Evolutionary conservation across 768 basidiomycete genomes (phyloP).

Genomic region (Rubroboletus pulcherrimus): DNA sequence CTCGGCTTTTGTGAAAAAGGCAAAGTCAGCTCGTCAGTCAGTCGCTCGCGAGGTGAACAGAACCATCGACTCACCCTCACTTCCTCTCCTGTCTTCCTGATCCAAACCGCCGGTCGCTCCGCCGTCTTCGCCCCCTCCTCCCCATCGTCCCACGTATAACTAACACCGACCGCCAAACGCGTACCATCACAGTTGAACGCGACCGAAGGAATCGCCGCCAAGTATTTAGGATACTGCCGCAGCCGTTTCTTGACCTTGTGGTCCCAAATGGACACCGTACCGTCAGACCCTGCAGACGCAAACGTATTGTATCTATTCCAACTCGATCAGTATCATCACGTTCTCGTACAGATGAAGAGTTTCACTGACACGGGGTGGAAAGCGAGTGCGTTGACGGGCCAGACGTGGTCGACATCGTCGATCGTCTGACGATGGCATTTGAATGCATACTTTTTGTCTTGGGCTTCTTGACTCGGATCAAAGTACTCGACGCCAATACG

Average conservation of each 20-base stretch:
- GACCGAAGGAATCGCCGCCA: conserved; percentile 68
- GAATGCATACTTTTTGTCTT: conserved; percentile 84
- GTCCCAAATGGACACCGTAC: conserved; percentile 95
- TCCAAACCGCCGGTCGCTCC: conserved; percentile 55
- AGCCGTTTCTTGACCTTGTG: conserved; percentile 94
- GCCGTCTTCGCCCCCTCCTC: conserved; percentile 66
- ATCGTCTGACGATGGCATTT: conserved; percentile 92
- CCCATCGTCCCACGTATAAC: conserved; percentile 90
- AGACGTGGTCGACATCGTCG: conserved; percentile 91
- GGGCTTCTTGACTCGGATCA: conserved; percentile 69
- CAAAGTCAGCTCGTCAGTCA: not conserved
- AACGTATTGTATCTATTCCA: conserved; percentile 82
- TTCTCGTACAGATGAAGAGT: not conserved
- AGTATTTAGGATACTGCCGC: conserved; percentile 82
- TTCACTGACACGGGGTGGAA: conserved; percentile 79
- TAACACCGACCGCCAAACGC: conserved; percentile 76
- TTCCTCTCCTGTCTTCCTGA: conserved; percentile 70
- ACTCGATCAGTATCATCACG: not conserved
- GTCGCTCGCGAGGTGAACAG: not conserved
- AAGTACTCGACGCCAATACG: conserved; percentile 98
- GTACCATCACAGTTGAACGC: conserved; percentile 83
- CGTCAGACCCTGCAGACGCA: conserved; percentile 92
- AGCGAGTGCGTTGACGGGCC: conserved; percentile 92
- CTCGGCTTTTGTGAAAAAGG: conserved; percentile 15
- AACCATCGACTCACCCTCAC: conserved; percentile 53